A percentile compares a stretch with the other conserved stretches of the same genome.
Evolutionary conservation across 2,329 filamentous ascomycete genomes (phyloP).

Genomic region (Calonectria pseudoreteaudii): DNA sequence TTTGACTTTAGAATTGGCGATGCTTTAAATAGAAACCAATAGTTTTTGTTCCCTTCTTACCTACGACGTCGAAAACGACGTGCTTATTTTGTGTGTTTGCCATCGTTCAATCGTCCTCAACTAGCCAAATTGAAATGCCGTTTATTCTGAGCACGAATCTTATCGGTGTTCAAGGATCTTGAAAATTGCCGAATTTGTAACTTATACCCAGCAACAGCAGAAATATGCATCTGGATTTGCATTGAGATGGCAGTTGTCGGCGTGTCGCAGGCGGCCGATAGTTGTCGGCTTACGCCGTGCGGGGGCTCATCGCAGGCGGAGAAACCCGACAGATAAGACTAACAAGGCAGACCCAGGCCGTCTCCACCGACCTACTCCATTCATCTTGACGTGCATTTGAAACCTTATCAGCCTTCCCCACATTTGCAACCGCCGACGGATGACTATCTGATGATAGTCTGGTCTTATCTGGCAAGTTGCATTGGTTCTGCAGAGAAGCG

Average conservation of each 20-base stretch:
- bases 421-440: neutral
- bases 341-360: neutral
- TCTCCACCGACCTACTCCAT: neutral
- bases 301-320: neutral
- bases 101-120: neutral
- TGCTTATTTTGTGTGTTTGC: neutral
- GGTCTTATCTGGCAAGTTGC: neutral
- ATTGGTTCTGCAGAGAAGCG: neutral
- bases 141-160: neutral
- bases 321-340: neutral
- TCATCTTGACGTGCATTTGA: neutral
- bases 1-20: neutral
- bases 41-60: neutral
- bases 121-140: neutral
- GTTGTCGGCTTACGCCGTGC: neutral
- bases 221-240: neutral
- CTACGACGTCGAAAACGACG: slow-evolving; percentile 16
- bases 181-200: neutral
- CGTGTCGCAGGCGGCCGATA: neutral
- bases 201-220: neutral
- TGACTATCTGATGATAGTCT: neutral
- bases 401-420: neutral
- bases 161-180: neutral
- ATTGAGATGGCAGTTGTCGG: neutral
- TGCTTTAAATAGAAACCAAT: neutral